phyloP scores from a whole-genome alignment of 2,329 filamentous ascomycete genomes.

The Aspergillus amoenus region DNA sequence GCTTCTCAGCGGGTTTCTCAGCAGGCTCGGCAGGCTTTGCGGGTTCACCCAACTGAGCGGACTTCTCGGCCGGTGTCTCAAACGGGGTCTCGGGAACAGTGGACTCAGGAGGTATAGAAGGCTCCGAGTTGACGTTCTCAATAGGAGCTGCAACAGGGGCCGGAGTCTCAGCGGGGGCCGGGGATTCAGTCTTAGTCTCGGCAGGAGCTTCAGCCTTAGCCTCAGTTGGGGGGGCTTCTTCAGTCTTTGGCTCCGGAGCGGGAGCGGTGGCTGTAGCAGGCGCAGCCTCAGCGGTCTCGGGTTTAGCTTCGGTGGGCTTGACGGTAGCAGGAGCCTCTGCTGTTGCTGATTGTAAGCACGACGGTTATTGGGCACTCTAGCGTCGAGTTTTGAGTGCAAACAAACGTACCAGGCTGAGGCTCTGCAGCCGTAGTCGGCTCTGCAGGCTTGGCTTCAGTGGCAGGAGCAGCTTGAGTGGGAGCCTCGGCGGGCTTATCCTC shows the following conservation, averaged over 20 bases:
- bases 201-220: slow-evolving; percentile 6
- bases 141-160: slow-evolving; percentile 6
- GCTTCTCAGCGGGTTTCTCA: slow-evolving; percentile 18
- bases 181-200: slow-evolving; percentile 8
- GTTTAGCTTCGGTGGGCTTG: slow-evolving; percentile 16
- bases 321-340: slow-evolving; percentile 10
- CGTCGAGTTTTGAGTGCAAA: not conserved
- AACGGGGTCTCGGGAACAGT: slow-evolving; percentile 8
- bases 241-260: slow-evolving; percentile 2
- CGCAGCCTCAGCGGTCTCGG: slow-evolving; percentile 12
- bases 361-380: not conserved
- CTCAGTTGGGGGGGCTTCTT: slow-evolving; percentile 9
- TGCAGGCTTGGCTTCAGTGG: slow-evolving; percentile 11
- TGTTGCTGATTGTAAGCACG: not conserved
- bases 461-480: slow-evolving; percentile 5
- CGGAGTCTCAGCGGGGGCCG: not conserved
- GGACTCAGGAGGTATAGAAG: slow-evolving; percentile 5
- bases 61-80: not conserved
- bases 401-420: slow-evolving; percentile 18
- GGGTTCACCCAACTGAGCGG: not conserved
- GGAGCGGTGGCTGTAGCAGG: slow-evolving; percentile 1
- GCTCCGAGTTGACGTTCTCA: slow-evolving; percentile 1
- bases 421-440: slow-evolving; percentile 15
- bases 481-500: slow-evolving; percentile 14
- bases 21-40: not conserved